Percentiles rank a stretch among this genome's conserved stretches.
phyloP scores from a whole-genome alignment of 2,329 filamentous ascomycete species.

The Cladophialophora psammophila region DNA sequence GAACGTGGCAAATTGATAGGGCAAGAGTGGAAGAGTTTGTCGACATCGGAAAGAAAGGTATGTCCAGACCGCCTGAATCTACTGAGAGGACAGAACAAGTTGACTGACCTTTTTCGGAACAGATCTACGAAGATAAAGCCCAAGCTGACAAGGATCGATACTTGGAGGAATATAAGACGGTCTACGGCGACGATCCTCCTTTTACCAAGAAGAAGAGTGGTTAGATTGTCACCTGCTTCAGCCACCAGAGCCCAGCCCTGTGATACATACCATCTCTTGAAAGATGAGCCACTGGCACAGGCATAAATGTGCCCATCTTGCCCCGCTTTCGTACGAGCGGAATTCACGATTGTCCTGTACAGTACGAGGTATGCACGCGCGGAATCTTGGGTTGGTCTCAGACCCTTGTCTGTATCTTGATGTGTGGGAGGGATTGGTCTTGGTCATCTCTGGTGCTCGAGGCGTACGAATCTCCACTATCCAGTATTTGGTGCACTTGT shows the following conservation, averaged over 20 bases:
- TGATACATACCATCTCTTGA: background rate
- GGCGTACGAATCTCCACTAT: constrained; percentile 2
- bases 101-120: constrained; percentile 19
- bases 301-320: background rate
- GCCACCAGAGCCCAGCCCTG: background rate
- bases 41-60: constrained; percentile 49
- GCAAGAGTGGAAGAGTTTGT: constrained; percentile 58
- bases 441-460: background rate
- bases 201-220: background rate
- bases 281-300: background rate
- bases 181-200: constrained; percentile 45
- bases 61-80: constrained; percentile 13
- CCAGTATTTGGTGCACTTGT: background rate
- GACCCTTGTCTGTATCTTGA: background rate
- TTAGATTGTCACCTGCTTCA: background rate
- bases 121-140: constrained; percentile 43
- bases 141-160: constrained; percentile 46
- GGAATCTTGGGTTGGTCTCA: background rate
- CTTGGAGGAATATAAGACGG: constrained; percentile 45
- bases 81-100: constrained; percentile 2
- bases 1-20: constrained; percentile 54
- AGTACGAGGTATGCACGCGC: background rate
- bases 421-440: background rate
- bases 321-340: background rate
- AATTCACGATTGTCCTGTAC: background rate